Base-by-base conservation (phyloP, 805 yeast species). In the Ogataea corticis region DNA sequence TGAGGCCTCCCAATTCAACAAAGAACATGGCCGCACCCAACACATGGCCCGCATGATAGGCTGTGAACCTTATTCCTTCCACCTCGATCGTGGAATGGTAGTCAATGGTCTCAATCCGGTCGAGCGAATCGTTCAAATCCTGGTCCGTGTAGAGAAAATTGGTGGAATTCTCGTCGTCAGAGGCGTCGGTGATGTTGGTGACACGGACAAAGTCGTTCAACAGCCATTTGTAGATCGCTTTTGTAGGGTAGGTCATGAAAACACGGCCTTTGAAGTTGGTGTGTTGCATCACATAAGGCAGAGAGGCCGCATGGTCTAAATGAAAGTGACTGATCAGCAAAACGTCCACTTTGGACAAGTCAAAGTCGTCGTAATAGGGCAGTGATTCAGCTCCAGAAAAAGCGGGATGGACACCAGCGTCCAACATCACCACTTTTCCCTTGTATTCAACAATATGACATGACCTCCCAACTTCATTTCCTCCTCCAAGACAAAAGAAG, bases 11-110 rank as follows among this genome's bases (percentile, higher is more conserved):
- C 57, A 94, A 85, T 65, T 94, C 99, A 39, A 94, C 80, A 54
- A 94, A 83, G 65, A 84, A 94, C 98, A 94, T 94, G 11, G 98
- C 97, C 10, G 99, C 98, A 44, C 99, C 99, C 35, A 94, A 72
- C 11, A 94, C 99, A 74, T 94, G 99, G n/a, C 99, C 99, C 7
- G 99, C 99, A 69, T 92, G 99, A 65, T 85, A 94, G 1, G 99
- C 99, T 1, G 99, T 94, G 70, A 94, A 92, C 60, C 94, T 76
- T 45, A 94, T 84, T 42, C 99, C 99, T 48, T 87, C 95, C 29
- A 91, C 87, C 57, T 94, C 98, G 52, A 89, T 79, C 0, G 99
- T 94, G 4, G 97, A 88, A 66, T 94, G 98, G 66, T 85, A 94
- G 65, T 94, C 99, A 18, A 94, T 80, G 1, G 98, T 88, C 65